Evolutionary conservation across 768 basidiomycete species (phyloP).

Genomic region (Suillus lakei): DNA sequence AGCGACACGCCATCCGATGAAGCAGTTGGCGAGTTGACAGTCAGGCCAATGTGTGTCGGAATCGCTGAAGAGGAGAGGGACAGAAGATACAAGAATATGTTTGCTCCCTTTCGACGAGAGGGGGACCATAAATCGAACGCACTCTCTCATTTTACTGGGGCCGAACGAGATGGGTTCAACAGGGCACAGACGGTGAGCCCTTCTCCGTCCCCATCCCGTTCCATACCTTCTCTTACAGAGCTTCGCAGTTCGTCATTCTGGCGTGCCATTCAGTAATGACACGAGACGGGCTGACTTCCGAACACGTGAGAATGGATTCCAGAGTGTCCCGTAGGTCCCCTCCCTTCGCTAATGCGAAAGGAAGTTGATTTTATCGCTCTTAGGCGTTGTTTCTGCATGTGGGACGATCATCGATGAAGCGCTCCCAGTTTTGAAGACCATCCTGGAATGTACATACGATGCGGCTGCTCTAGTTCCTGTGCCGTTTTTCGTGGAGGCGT

Average conservation of each 20-base stretch:
- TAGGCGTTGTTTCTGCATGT: neutral
- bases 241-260: neutral
- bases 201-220: neutral
- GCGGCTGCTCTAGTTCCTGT: constrained; percentile 53
- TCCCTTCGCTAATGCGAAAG: neutral
- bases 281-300: neutral
- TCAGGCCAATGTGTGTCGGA: neutral
- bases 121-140: neutral
- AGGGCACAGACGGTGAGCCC: neutral
- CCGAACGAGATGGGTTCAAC: neutral
- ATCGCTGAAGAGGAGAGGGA: neutral
- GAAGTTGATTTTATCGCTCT: neutral
- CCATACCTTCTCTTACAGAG: neutral
- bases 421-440: neutral
- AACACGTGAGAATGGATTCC: neutral
- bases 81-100: neutral
- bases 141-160: neutral
- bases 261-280: constrained; percentile 1
- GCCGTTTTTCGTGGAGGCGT: constrained; percentile 56
- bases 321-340: neutral
- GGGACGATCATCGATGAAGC: neutral
- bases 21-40: neutral
- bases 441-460: neutral
- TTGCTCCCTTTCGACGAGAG: neutral
- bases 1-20: neutral